Conservation (phyloP, 2,329 filamentous ascomycete genomes). For the Anisogramma anomala region DNA sequence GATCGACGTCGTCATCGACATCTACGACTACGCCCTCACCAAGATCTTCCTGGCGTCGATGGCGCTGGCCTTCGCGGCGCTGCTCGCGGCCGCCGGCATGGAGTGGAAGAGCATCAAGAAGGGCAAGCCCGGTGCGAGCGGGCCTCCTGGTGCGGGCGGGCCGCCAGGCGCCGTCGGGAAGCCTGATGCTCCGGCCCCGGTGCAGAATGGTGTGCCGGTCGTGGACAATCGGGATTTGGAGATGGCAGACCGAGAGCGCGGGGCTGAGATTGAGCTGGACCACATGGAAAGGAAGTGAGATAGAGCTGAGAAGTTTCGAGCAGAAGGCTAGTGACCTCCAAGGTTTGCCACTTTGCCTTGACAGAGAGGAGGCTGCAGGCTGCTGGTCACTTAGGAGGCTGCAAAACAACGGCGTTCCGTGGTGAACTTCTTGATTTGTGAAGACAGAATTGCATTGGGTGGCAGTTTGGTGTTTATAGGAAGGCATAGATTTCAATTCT, state of each 20-base stretch:
- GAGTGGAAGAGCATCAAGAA: slow-evolving; percentile 61
- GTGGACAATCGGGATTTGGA: neutral
- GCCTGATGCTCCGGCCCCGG: no score
- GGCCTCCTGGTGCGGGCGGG: neutral
- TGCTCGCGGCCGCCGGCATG: slow-evolving; percentile 47
- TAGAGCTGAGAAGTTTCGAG: no score
- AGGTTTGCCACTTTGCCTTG: no score
- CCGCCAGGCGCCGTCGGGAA: neutral
- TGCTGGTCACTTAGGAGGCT: no score
- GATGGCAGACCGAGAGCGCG: neutral
- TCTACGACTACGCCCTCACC: slow-evolving; percentile 54
- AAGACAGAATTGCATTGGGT: no score
- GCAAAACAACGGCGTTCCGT: no score
- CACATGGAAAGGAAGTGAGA: neutral
- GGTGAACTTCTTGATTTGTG: no score
- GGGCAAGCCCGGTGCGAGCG: slow-evolving; percentile 15
- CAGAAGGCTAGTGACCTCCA: no score
- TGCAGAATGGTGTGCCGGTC: neutral
- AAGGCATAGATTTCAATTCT: no score
- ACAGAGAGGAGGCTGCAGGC: no score
- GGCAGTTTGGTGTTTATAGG: no score
- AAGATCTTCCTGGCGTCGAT: slow-evolving; percentile 52
- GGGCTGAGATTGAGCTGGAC: neutral
- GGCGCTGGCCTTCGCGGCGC: slow-evolving; percentile 41
- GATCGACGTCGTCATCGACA: slow-evolving; percentile 41